These are phyloP conservation scores for Teunomyces lycoperdinae DNA, from an alignment of 805 yeast species.

Conservation along the genomic window DNA sequence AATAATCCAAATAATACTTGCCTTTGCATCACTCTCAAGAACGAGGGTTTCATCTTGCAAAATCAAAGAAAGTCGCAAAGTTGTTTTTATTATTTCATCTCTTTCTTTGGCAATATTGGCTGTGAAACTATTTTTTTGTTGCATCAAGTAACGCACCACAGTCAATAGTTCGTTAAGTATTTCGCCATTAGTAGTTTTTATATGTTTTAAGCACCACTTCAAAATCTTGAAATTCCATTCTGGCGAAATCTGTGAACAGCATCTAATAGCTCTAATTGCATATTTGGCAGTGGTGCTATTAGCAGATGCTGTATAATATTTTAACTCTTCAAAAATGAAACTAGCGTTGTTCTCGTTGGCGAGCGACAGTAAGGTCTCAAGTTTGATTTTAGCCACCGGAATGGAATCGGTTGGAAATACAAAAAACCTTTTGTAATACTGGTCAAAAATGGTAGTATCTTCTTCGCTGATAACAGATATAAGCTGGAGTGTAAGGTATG, in stretches of 20 bases:
- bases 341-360: slow-evolving; percentile 52
- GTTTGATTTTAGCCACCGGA: slow-evolving; percentile 48
- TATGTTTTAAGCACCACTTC: slow-evolving; percentile 59
- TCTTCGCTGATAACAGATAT: slow-evolving; percentile 38
- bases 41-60: slow-evolving; percentile 20
- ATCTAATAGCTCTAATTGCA: slow-evolving; percentile 61
- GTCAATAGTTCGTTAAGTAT: slow-evolving; percentile 65
- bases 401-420: slow-evolving; percentile 53
- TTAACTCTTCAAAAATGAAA: slow-evolving; percentile 57
- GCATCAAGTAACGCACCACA: slow-evolving; percentile 70
- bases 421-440: slow-evolving; percentile 47
- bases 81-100: slow-evolving; percentile 49
- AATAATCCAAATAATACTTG: slow-evolving; percentile 85
- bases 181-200: slow-evolving; percentile 29
- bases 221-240: slow-evolving; percentile 55
- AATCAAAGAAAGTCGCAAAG: slow-evolving; percentile 45
- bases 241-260: slow-evolving; percentile 48
- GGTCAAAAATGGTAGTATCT: slow-evolving; percentile 29
- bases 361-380: slow-evolving; percentile 60
- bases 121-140: slow-evolving; percentile 36
- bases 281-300: slow-evolving; percentile 30
- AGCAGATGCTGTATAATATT: slow-evolving; percentile 41
- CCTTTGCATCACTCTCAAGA: slow-evolving; percentile 54
- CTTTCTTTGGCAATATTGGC: slow-evolving; percentile 10
- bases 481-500: slow-evolving; percentile 43